Evolutionary conservation across 2,329 filamentous ascomycete genomes (phyloP), one percentile per base, ranked within the genome.

Genomic region (Aspergillus carbonarius): DNA sequence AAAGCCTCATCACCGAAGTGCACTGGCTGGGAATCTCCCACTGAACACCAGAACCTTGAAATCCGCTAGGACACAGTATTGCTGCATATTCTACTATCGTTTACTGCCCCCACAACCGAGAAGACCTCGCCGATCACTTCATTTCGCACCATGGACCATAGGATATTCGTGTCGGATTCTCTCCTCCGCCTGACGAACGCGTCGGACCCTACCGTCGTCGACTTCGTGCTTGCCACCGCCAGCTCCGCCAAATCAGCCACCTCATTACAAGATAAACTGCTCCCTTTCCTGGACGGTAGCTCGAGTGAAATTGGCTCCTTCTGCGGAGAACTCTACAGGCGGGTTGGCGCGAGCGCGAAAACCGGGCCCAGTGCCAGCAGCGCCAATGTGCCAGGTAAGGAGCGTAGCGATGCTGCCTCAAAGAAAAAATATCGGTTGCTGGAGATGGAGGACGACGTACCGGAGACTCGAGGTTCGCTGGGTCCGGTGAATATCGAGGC

Each of bases 211-310:
- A 84, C 83, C 53, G 76, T 83, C 51, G 73, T 85, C 60, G 83
- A 85, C 71, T 85, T 85, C 64, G 78, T 85, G 23, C 77, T 83
- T 55, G 80, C 81, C 44, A 83, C 82, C 15, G 82, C 83, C 9
- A 74, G 73, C 63, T 77, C 78, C 20, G 78, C 80, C 44, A 83
- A 81, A 65, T 82, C 80, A 1, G 69, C 77, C 7, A 69, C 70
- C 4, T 72, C 78, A 25, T 72, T 85, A 37, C 73, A 78, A 62
- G 81, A 82, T 62, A 83, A 83, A 63, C 77, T 85, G 7, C 72
- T 74, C 10, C 71, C 74, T 37, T 84, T 85, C 68, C 73, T 85
- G 18, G 83, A 85, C 56, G 78, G 77, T n/a, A 71, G 71, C 39
- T 71, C 77, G 17, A 70, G 72, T 25, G 81, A 82, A 13, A 72